Evolutionary conservation across 164 flowering plant species (phyloP), one percentile per base, ranked within the genome.

Genomic region (Nelumbo lutea): DNA sequence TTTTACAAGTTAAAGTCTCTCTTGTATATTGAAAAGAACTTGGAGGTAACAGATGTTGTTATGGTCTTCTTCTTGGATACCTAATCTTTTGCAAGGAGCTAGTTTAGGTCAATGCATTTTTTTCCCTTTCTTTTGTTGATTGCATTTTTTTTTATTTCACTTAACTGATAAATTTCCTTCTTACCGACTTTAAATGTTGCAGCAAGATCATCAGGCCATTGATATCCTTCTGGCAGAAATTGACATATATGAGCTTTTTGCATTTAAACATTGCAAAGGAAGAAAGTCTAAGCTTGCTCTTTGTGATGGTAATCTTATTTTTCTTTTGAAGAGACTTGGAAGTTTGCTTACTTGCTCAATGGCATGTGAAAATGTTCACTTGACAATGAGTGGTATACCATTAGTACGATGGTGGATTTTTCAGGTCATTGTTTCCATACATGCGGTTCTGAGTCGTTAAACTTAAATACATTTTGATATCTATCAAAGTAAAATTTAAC

Each of bases 151-250:
- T 66, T 41, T 3, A 42, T 10, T 42, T 46, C n/a, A 4, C 40
- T 42, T 61, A 27, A 27, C 27, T 53, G 39, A 45, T 42, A 64
- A 15, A 39, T 7, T 66, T 39, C 61, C 5, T 9, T 65, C 7
- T 42, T 53, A 2, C 61, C 40, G 13, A 2, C 9, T 74, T 68
- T 65, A 55, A 70, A 64, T 79, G 41, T 82, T 77, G 65, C 91
- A 95, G 97, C 84, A 87, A 75, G 98, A 92, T 66, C 98, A 95
- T 77, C 93, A 92, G 48, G 96, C 99, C 51, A 83, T 95, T 74
- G 98, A 95, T 80, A 86, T 92, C 73, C 96, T 95, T 63, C 79
- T 95, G 40, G 98, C 99, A 40, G 99, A 95, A 79, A 90, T 95
- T 73, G 99, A 95, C 75, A 90, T 90, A 67, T 95, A 95, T 77